Percentiles rank a stretch among this genome's conserved stretches.
Evolutionary conservation across 768 basidiomycete species (phyloP).

Genomic region (Mycena vulgaris): DNA sequence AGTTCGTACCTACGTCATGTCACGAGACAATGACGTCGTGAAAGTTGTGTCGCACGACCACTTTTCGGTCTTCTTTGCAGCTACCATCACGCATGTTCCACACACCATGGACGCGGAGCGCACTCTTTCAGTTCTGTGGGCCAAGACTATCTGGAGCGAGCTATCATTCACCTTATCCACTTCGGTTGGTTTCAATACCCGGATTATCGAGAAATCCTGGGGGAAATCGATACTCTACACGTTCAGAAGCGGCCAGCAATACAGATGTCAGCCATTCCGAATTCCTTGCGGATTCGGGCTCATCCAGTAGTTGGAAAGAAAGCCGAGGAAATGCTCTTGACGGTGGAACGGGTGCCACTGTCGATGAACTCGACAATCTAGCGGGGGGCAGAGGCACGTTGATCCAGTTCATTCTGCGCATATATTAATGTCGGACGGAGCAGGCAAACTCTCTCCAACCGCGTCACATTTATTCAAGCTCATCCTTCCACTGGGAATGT

Average conservation of each 20-base stretch:
- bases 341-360: conserved; percentile 1
- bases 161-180: neutral
- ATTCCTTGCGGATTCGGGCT: conserved; percentile 19
- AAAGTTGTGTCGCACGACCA: too few species aligned
- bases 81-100: neutral
- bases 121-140: neutral
- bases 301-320: conserved; percentile 27
- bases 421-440: conserved; percentile 1
- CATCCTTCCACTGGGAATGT: conserved; percentile 64
- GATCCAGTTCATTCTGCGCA: neutral
- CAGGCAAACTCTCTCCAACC: conserved; percentile 75
- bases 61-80: too few species aligned
- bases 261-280: conserved; percentile 33
- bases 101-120: neutral
- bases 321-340: neutral
- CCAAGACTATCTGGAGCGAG: neutral
- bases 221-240: conserved; percentile 20
- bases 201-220: neutral
- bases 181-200: neutral
- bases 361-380: conserved; percentile 22
- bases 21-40: too few species aligned
- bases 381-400: conserved; percentile 22
- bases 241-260: conserved; percentile 23
- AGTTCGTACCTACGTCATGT: too few species aligned
- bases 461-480: conserved; percentile 78